These are phyloP conservation scores for Kodamaea kaohsiungensis DNA, from an alignment of 805 yeast species.

Conservation along the genomic window DNA sequence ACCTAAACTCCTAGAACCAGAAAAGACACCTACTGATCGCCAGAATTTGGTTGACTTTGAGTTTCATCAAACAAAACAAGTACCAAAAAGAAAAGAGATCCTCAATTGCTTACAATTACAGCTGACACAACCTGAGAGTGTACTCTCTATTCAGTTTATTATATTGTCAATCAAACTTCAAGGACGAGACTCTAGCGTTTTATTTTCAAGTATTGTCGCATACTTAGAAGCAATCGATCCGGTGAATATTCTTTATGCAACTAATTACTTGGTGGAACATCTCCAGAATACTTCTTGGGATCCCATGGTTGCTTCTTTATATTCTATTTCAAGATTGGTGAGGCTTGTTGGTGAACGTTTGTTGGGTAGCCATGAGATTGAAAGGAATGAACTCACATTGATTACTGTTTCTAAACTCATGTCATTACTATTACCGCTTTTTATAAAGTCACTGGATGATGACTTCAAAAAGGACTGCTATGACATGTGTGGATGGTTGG, in stretches of 20 bases:
- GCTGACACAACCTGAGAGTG: not conserved
- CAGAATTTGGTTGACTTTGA: slow-evolving; percentile 2
- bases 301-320: not conserved
- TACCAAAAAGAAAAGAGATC: not conserved
- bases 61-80: not conserved
- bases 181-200: not conserved
- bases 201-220: not conserved
- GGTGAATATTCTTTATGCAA: not conserved
- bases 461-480: slow-evolving; percentile 41
- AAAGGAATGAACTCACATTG: slow-evolving; percentile 43
- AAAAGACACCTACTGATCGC: not conserved
- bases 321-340: slow-evolving; percentile 11
- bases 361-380: slow-evolving; percentile 28
- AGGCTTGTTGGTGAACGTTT: slow-evolving; percentile 34
- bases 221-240: slow-evolving; percentile 1
- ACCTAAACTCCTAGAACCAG: slow-evolving; percentile 2
- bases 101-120: slow-evolving; percentile 1
- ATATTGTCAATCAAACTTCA: not conserved
- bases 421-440: slow-evolving; percentile 19
- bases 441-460: slow-evolving; percentile 24
- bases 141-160: not conserved
- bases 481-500: slow-evolving; percentile 51
- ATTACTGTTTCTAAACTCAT: slow-evolving; percentile 34
- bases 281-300: not conserved
- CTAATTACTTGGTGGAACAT: not conserved